These are phyloP conservation scores for Fusarium circinatum DNA, from an alignment of 2,329 filamentous ascomycete genomes.

Conservation along the genomic window DNA sequence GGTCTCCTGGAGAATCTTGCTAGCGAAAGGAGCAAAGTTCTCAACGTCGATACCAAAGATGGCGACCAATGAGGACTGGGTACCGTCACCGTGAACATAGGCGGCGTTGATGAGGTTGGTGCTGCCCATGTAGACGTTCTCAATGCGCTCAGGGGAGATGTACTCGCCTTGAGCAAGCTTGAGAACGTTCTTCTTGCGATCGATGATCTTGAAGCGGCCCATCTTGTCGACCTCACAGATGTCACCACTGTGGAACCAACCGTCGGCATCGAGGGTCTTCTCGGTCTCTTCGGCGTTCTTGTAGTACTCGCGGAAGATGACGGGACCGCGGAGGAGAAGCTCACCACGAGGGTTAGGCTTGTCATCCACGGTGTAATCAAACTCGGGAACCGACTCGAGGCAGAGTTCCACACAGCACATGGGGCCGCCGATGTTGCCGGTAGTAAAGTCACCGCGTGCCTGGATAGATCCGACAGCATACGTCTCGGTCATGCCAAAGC, in stretches of 20 bases:
- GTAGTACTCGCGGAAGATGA: constrained; percentile 87
- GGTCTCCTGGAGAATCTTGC: constrained; percentile 76
- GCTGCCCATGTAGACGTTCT: constrained; percentile 91
- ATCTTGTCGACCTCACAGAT: constrained; percentile 85
- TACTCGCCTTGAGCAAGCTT: constrained; percentile 99
- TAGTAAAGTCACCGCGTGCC: constrained; percentile 73
- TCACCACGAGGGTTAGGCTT: constrained; percentile 92
- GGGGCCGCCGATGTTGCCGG: constrained; percentile 84
- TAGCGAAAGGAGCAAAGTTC: constrained; percentile 82
- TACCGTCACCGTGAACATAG: constrained; percentile 90
- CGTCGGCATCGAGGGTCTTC: constrained; percentile 84
- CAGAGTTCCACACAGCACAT: constrained; percentile 77
- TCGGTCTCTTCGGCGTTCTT: constrained; percentile 88
- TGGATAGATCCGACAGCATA: constrained; percentile 83
- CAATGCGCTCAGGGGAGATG: constrained; percentile 95
- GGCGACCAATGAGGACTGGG: constrained; percentile 83
- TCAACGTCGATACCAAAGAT: constrained; percentile 91
- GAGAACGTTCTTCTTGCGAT: constrained; percentile 98
- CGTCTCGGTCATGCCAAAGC: constrained; percentile 93
- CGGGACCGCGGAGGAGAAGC: constrained; percentile 82
- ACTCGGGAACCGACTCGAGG: constrained; percentile 87
- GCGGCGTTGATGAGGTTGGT: constrained; percentile 80
- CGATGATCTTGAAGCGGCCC: constrained; percentile 91
- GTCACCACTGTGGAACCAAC: constrained; percentile 98
- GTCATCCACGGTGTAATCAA: constrained; percentile 91